A percentile compares a stretch with the other conserved stretches of the same genome.
These are phyloP conservation scores for Cunninghamia lanceolata DNA, from an alignment of 75 land plant genomes.

Conservation along the genomic window DNA sequence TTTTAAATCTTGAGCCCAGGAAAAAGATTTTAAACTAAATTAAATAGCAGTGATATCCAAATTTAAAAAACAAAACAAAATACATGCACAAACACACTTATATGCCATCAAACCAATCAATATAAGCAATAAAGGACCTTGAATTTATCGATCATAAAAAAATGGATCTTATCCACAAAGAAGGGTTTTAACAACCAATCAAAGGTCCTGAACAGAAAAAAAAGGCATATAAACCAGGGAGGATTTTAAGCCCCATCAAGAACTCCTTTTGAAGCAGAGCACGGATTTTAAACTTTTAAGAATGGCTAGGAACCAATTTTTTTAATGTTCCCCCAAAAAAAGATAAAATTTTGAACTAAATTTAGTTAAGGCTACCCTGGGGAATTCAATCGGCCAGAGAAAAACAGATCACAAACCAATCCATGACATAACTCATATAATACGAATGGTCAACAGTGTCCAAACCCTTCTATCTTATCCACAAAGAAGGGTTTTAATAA, in stretches of 20 bases:
- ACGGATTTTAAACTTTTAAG: not conserved
- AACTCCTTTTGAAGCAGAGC: not conserved
- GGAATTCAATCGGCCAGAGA: no score
- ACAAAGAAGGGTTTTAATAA: not conserved
- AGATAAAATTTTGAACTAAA: not conserved
- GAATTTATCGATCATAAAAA: not conserved
- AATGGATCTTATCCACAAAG: not conserved
- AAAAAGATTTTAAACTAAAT: not conserved
- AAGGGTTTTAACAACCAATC: no score
- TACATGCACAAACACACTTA: no score
- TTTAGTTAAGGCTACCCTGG: no score
- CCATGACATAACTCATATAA: no score
- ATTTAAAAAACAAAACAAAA: not conserved
- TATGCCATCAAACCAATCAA: not conserved
- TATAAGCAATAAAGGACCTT: not conserved
- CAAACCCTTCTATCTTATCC: no score
- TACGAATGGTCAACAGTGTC: no score
- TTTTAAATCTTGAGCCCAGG: not conserved
- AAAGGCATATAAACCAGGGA: no score
- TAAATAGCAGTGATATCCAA: not conserved
- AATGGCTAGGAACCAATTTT: not conserved
- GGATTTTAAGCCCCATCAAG: no score
- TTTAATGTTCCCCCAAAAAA: no score
- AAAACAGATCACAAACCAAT: no score
- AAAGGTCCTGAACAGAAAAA: no score